Evolutionary conservation across 306 rosid species (phyloP).

Genomic region (Prunus fruticosa): DNA sequence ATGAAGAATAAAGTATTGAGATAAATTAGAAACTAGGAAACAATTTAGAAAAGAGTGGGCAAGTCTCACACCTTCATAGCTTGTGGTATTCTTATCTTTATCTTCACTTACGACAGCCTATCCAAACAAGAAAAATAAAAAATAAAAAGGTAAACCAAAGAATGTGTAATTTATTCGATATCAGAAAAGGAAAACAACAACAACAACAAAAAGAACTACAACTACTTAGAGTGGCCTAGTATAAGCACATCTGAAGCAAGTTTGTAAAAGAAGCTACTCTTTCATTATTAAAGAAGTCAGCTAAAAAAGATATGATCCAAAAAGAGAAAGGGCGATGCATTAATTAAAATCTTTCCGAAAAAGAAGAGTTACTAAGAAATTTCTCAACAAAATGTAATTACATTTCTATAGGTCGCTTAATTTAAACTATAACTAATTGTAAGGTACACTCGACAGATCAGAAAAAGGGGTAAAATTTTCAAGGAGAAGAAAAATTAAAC

Average conservation of each 20-base stretch:
- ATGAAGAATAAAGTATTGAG: not conserved
- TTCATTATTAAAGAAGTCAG: not conserved
- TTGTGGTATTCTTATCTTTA: constrained; percentile 41
- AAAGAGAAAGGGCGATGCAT: not conserved
- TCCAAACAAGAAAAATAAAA: not conserved
- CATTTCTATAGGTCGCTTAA: not conserved
- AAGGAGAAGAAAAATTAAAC: not conserved
- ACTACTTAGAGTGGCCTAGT: not conserved
- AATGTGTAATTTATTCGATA: not conserved
- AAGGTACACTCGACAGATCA: not conserved
- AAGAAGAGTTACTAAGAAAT: not conserved
- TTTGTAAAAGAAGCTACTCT: not conserved
- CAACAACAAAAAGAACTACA: not conserved
- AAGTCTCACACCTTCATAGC: constrained; percentile 61
- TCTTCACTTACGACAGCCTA: constrained; percentile 69
- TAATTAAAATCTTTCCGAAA: not conserved
- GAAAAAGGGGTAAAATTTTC: not conserved
- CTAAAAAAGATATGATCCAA: not conserved
- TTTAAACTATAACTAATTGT: not conserved
- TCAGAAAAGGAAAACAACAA: not conserved
- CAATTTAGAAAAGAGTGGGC: not conserved
- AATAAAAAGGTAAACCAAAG: not conserved
- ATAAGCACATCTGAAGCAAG: not conserved
- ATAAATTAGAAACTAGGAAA: not conserved
- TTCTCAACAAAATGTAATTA: not conserved